Evolutionary conservation across 2,329 filamentous ascomycete species (phyloP), one percentile per base, ranked within the genome.

Genomic region (Huntiella moniliformis): DNA sequence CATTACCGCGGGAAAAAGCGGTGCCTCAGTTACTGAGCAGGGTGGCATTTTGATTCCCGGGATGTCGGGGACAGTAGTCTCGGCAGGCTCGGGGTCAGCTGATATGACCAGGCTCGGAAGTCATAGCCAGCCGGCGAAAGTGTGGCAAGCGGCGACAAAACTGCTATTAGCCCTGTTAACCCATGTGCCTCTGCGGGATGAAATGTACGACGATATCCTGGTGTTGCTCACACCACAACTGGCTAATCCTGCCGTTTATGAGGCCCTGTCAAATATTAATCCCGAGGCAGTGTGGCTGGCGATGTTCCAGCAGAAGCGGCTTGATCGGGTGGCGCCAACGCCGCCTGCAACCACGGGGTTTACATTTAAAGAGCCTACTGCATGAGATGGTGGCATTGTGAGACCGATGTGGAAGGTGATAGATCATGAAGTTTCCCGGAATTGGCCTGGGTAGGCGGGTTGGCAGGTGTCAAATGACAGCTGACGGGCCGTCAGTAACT

Each of bases 251-350:
- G 63, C 71, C 41, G 68, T 79, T 8, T 68, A 66, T 41, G 60
- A 62, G 32, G 74, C 73, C 8, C 59, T 91, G 39, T 74, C 81
- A 52, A 61, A 57, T 3, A 62, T 79, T 45, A 86, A 88, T 57
- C 64, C 69, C 1, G 83, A 91, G 63, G 79, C 80, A 1, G 78
- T 91, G 3, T 92, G 84, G 84, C 60, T 88, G 52, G 64, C 66
- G 36, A 60, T 73, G 55, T 70, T 71, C 47, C 62, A 70, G 54
- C 58, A 28, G 22, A 28, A 28, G 8, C 22, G 22, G 22, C 22
- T 28, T 7, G 22, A 28, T 28, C 2, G 22, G 51, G 52, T 32
- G 17, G 8, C 16, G n/a, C 18, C 57, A 47, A 56, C 58, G 36
- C 58, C 56, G 8, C 68, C 68, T 6, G 53, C 57, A 16, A 54